Evolutionary conservation across 1,284 basidiomycete genomes (phyloP).

Genomic region (Sphagnurus paluster): DNA sequence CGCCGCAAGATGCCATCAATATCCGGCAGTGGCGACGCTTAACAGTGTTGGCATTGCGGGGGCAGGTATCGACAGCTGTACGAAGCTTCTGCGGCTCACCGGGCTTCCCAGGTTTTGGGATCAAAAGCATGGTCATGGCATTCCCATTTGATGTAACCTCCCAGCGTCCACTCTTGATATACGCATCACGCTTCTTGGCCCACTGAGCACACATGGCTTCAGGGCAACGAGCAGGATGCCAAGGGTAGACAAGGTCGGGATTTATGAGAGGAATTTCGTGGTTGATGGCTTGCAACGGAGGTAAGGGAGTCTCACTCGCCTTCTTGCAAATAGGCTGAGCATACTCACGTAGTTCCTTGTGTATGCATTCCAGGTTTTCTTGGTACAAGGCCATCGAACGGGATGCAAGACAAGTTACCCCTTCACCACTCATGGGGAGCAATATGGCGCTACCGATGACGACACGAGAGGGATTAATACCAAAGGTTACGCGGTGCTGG

Average conservation of each 20-base stretch:
- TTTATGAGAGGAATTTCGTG: constrained; percentile 36
- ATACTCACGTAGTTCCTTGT: constrained; percentile 20
- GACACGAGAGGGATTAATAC: constrained; percentile 21
- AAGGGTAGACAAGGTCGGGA: constrained; percentile 25
- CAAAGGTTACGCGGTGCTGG: constrained; percentile 25
- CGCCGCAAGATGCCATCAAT: constrained; percentile 25
- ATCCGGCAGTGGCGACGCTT: constrained; percentile 21
- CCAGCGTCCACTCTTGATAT: constrained; percentile 29
- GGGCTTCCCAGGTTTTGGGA: constrained; percentile 17
- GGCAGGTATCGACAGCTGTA: constrained; percentile 24
- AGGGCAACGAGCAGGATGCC: constrained; percentile 28
- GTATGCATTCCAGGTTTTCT: constrained; percentile 16
- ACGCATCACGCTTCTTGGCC: constrained; percentile 25
- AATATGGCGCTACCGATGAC: constrained; percentile 20
- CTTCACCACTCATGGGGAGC: constrained; percentile 20
- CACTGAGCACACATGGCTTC: constrained; percentile 28
- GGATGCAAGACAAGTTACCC: constrained; percentile 20
- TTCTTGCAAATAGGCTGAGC: constrained; percentile 25
- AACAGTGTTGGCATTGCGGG: constrained; percentile 21
- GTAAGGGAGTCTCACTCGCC: constrained; percentile 25
- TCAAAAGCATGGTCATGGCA: constrained; percentile 34
- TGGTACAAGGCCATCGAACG: constrained; percentile 15
- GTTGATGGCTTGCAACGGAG: constrained; percentile 32
- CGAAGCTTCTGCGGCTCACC: background rate
- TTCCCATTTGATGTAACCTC: constrained; percentile 23